Percentiles rank a stretch among this genome's conserved stretches.
Conservation (phyloP, 306 rosid genomes). For the Quercus cerris region DNA sequence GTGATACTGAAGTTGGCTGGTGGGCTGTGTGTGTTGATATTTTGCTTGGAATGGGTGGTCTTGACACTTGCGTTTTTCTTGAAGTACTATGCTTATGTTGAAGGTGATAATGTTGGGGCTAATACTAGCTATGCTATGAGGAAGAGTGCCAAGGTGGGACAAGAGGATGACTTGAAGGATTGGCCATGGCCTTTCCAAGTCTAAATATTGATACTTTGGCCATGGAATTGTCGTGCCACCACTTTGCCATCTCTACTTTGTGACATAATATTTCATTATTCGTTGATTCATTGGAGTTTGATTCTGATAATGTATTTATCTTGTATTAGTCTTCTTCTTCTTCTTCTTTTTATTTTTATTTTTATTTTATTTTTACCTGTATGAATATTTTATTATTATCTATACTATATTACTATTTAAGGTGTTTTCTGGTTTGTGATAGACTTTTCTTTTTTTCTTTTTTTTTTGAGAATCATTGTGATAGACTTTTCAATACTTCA, state of each 20-base stretch:
- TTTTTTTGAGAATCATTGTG: too few relatives aligned
- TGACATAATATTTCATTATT: neutral
- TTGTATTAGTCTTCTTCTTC: neutral
- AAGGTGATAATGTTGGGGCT: constrained; percentile 31
- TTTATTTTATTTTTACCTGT: neutral
- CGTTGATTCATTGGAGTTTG: neutral
- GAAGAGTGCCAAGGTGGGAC: constrained; percentile 74
- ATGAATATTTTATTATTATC: too few relatives aligned
- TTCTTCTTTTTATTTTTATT: too few relatives aligned
- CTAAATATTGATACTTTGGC: constrained; percentile 1
- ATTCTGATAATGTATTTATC: neutral
- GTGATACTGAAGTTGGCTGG: constrained; percentile 79
- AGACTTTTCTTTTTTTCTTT: too few relatives aligned
- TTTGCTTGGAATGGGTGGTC: constrained; percentile 86
- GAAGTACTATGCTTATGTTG: constrained; percentile 65
- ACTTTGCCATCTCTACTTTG: too few relatives aligned
- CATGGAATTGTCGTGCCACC: neutral
- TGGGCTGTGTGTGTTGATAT: constrained; percentile 67
- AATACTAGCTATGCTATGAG: constrained; percentile 25
- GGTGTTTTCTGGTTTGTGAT: too few relatives aligned
- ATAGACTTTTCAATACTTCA: too few relatives aligned
- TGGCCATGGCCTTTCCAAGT: constrained; percentile 96
- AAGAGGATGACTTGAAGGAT: constrained; percentile 79
- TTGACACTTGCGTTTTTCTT: constrained; percentile 72
- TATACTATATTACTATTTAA: too few relatives aligned